phyloP scores from a whole-genome alignment of 176 grass and related monocot genomes.

The Rhynchospora breviuscula region DNA sequence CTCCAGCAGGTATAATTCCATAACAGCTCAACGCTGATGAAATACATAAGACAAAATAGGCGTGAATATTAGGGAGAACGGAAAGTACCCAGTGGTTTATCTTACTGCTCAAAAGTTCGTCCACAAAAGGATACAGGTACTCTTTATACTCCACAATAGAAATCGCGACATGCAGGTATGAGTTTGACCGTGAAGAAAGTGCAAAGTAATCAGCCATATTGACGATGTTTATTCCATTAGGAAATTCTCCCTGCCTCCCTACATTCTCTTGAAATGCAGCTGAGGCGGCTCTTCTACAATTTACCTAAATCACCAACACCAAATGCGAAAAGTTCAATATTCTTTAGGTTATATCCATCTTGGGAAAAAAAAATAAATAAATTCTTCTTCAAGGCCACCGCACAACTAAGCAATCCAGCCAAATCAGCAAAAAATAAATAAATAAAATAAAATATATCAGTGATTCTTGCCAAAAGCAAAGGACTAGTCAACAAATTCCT shows the following conservation, averaged over 20 bases:
- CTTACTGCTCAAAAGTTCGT: slow-evolving; percentile 79
- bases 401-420: slow-evolving; percentile 13
- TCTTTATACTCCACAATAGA: slow-evolving; percentile 71
- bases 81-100: slow-evolving; percentile 82
- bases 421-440: background rate
- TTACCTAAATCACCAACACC: slow-evolving; percentile 57
- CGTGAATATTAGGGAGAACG: background rate
- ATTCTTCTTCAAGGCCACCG: slow-evolving; percentile 1
- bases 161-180: slow-evolving; percentile 78
- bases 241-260: slow-evolving; percentile 84
- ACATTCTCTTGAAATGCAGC: slow-evolving; percentile 99
- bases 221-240: slow-evolving; percentile 90
- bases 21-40: background rate
- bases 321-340: slow-evolving; percentile 22
- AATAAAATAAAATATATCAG: background rate
- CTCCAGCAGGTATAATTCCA: background rate
- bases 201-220: slow-evolving; percentile 90
- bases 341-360: background rate
- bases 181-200: slow-evolving; percentile 80
- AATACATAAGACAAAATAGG: slow-evolving; percentile 20
- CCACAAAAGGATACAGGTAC: slow-evolving; percentile 82
- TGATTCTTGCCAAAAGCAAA: background rate
- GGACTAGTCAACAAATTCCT: background rate
- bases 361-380: background rate
- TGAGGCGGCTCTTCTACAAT: slow-evolving; percentile 97